Conservation (phyloP, 371 early-diverging fungal genomes). For the Fennellomyces sp. region DNA sequence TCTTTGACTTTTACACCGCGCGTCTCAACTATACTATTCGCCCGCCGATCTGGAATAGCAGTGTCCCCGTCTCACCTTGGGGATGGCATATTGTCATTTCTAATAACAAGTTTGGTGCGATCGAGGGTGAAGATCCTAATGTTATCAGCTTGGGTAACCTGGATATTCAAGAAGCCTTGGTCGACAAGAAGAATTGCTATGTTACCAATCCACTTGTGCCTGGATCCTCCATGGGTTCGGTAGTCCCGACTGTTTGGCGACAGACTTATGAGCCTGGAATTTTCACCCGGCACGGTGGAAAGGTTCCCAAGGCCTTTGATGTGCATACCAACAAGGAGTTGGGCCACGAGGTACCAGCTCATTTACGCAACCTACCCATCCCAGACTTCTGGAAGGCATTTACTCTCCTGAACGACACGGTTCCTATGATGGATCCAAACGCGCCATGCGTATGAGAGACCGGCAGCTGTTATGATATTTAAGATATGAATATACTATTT, state of each 20-base stretch:
- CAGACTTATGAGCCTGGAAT: conserved; percentile 27
- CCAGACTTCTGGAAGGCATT: conserved; percentile 44
- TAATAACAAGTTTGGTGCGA: conserved; percentile 39
- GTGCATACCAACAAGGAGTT: conserved; percentile 23
- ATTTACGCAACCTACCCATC: conserved; percentile 32
- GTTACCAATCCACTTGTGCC: conserved; percentile 33
- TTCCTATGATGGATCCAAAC: conserved; percentile 34
- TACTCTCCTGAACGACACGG: conserved; percentile 31
- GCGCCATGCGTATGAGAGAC: conserved; percentile 8
- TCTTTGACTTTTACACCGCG: conserved; percentile 47
- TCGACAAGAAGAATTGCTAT: conserved; percentile 41
- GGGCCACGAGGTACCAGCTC: conserved; percentile 28
- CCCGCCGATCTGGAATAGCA: conserved; percentile 43
- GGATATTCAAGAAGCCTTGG: conserved; percentile 22
- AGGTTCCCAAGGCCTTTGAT: conserved; percentile 27
- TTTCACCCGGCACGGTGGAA: conserved; percentile 24
- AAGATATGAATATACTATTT: neutral
- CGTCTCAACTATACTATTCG: conserved; percentile 39
- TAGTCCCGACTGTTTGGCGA: conserved; percentile 37
- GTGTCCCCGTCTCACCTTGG: conserved; percentile 39
- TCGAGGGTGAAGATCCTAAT: conserved; percentile 35
- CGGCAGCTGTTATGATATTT: neutral
- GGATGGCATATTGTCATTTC: conserved; percentile 35
- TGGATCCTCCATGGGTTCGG: conserved; percentile 1
- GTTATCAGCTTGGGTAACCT: conserved; percentile 47